Base-by-base conservation (phyloP, 352 stramenopile genomes). In the Pythium aristosporum region DNA sequence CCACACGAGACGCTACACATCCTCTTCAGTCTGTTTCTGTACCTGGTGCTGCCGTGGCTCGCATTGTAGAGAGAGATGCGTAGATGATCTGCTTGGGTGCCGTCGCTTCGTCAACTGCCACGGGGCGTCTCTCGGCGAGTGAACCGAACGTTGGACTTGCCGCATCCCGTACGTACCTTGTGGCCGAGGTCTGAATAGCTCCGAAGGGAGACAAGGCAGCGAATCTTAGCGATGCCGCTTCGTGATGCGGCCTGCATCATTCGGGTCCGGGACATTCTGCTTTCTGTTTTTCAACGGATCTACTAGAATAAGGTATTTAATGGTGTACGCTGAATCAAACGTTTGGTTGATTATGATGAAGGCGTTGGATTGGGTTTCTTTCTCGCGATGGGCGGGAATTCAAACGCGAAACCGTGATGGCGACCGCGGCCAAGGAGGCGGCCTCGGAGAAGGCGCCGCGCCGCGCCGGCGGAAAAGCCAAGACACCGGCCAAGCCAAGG, bases 221-320 rank as follows among this genome's bases (percentile, higher is more conserved):
- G 54, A 61, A 61, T 61, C 54, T 61, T 34, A 32, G 21, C 49
- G 48, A 66, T 58, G 12, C 47, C 41, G 13, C 4, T 58, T 23
- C 16, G 48, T 65, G 58, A 65, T 65, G 58, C 58, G 21, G 18
- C 21, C 36, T 43, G 58, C 58, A 65, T 65, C 58, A 65, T 52
- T 42, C 6, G 34, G 9, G 12, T 34, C 25, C 0, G 5, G 7
- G 42, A 46, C 41, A 13, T 41, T 51, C 53, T 60, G 25, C 2
- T 12, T 53, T 30, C 2, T 28, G 4, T 30, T 0, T 16, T 42
- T 32, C 20, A 42, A 60, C 53, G 41, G 8, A 60, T 42, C 21
- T 51, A 60, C 3, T 34, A n/a, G 5, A 42, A 42, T 42, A 30
- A 12, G 25, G 25, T 30, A 30, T 30, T 30, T 30, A 30, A 5